These are phyloP conservation scores for Xerocomus nothofagi DNA, from an alignment of 1,284 basidiomycete species.

Conservation along the genomic window DNA sequence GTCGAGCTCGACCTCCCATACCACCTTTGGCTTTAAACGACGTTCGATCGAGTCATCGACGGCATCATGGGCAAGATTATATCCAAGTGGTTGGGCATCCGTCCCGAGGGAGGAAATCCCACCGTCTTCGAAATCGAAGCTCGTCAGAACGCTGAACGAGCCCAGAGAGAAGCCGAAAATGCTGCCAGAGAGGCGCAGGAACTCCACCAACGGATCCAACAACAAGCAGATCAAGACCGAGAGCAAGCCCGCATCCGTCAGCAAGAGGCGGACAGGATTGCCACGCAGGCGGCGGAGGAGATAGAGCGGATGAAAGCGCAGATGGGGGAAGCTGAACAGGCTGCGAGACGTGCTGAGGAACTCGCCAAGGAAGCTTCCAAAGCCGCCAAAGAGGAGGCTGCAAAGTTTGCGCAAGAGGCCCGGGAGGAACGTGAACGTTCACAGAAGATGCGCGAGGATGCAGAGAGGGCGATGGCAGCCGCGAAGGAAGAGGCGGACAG, in stretches of 20 bases:
- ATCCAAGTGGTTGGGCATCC: no score
- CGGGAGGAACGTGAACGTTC: slow-evolving; percentile 15
- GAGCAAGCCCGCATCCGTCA: slow-evolving; percentile 10
- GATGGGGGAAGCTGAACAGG: slow-evolving; percentile 2
- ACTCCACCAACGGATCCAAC: neutral
- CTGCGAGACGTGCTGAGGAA: neutral
- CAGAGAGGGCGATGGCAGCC: slow-evolving; percentile 8
- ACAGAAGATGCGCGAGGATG: slow-evolving; percentile 16
- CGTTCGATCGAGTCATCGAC: no score
- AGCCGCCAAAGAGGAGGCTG: slow-evolving; percentile 16
- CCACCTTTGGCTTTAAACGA: no score
- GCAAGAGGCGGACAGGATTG: slow-evolving; percentile 13
- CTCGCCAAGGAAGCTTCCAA: slow-evolving; percentile 9
- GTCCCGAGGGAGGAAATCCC: slow-evolving; percentile 18
- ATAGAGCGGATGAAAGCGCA: slow-evolving; percentile 7
- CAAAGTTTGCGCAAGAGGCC: slow-evolving; percentile 9
- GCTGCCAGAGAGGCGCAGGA: slow-evolving; percentile 7
- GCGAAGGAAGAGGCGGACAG: slow-evolving; percentile 17
- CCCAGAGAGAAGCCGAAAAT: slow-evolving; percentile 6
- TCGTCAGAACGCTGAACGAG: slow-evolving; percentile 17
- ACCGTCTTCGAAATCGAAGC: slow-evolving; percentile 16
- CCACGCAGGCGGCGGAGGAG: slow-evolving; percentile 5
- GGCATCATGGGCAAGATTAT: no score
- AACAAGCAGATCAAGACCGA: slow-evolving; percentile 3
- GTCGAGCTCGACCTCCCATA: no score